phyloP scores from a whole-genome alignment of 345 rosid species.

The Turnera subulata region DNA sequence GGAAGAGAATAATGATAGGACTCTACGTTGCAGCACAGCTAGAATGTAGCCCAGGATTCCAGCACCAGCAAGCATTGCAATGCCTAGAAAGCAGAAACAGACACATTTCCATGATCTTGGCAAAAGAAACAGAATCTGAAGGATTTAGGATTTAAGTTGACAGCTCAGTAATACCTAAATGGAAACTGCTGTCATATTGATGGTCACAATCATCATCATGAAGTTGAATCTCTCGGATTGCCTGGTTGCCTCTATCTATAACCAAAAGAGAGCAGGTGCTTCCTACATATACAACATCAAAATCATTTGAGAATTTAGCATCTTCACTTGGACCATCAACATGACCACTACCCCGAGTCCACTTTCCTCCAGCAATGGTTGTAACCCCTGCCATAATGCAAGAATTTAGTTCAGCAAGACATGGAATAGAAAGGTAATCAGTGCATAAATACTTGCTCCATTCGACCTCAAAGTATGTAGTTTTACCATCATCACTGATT shows the following conservation, averaged over 20 bases:
- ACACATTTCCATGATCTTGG: constrained; percentile 1
- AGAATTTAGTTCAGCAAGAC: not conserved
- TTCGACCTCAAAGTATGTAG: not conserved
- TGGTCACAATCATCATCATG: constrained; percentile 64
- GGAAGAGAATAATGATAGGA: constrained; percentile 56
- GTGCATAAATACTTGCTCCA: not conserved
- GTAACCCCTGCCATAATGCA: constrained; percentile 56
- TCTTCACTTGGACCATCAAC: constrained; percentile 78
- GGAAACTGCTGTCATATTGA: constrained; percentile 50
- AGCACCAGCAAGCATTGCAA: constrained; percentile 68
- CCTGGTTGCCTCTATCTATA: constrained; percentile 82
- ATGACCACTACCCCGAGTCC: constrained; percentile 62
- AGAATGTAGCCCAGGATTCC: constrained; percentile 86
- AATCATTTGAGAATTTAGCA: constrained; percentile 80
- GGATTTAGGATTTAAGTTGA: constrained; percentile 6
- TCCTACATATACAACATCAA: constrained; percentile 67
- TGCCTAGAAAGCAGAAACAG: constrained; percentile 39
- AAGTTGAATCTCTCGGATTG: constrained; percentile 85
- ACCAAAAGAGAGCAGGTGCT: constrained; percentile 83
- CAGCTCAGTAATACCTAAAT: constrained; percentile 39
- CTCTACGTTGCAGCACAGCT: constrained; percentile 72
- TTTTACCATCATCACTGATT: constrained; percentile 22
- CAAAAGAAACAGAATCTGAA: not conserved
- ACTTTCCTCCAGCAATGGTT: constrained; percentile 85
- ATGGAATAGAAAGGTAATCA: not conserved